Percentiles rank a stretch among this genome's conserved stretches.
These are phyloP conservation scores for Rubus idaeus DNA, from an alignment of 306 rosid species.

Conservation along the genomic window DNA sequence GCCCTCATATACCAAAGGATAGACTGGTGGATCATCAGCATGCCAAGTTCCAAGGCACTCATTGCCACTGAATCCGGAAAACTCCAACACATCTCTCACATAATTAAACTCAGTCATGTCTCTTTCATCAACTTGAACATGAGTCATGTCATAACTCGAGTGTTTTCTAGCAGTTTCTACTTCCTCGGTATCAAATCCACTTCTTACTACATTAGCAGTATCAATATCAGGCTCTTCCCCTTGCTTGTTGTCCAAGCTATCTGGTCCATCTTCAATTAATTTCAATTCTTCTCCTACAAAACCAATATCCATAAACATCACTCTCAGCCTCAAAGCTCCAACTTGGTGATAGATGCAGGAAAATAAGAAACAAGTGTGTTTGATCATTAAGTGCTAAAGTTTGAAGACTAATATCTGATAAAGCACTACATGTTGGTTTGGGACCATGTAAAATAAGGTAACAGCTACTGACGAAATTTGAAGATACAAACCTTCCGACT, in stretches of 20 bases:
- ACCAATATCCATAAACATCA: background rate
- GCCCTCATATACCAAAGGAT: constrained; percentile 52
- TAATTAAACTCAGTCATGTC: constrained; percentile 54
- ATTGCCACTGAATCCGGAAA: constrained; percentile 48
- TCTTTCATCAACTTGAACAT: constrained; percentile 34
- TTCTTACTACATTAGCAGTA: constrained; percentile 15
- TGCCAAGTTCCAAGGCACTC: constrained; percentile 52
- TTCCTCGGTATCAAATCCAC: constrained; percentile 19
- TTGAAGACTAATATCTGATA: background rate
- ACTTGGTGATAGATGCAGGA: background rate
- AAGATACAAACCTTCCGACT: constrained; percentile 31
- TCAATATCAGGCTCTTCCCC: constrained; percentile 23
- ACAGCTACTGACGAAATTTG: background rate
- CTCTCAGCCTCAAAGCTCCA: constrained; percentile 7
- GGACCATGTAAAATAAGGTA: background rate
- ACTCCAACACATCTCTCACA: constrained; percentile 66
- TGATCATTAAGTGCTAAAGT: background rate
- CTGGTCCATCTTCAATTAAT: constrained; percentile 21
- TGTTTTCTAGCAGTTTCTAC: background rate
- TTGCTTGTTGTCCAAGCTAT: constrained; percentile 18
- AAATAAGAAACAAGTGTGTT: background rate
- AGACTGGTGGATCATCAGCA: constrained; percentile 54
- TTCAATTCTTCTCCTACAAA: constrained; percentile 32
- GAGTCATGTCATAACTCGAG: constrained; percentile 25
- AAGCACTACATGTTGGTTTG: background rate